Conservation (phyloP, 169 alveolate genomes). For the Amoebophrya sp. region DNA sequence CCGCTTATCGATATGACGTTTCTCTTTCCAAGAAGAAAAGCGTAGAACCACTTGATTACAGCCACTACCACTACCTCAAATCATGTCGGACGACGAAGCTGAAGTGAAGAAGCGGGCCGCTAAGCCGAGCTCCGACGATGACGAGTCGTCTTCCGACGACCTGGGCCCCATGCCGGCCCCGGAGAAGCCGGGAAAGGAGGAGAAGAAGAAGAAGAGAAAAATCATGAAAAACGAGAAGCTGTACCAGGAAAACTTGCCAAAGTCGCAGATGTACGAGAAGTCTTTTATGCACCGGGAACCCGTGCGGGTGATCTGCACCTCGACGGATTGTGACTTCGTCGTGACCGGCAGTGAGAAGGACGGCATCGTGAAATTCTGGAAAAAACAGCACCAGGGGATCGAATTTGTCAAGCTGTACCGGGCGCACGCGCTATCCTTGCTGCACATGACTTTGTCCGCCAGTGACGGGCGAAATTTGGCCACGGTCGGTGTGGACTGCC, state of each 20-base stretch:
- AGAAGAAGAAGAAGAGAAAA: background rate
- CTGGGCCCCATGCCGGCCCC: background rate
- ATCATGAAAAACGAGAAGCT: slow-evolving; percentile 35
- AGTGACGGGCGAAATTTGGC: slow-evolving; percentile 16
- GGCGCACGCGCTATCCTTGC: slow-evolving; percentile 69
- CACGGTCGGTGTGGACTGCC: slow-evolving; percentile 38
- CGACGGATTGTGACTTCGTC: slow-evolving; percentile 27
- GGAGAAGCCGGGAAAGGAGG: background rate
- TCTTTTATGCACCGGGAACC: slow-evolving; percentile 43
- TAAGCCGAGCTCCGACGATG: no score
- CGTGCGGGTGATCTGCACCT: background rate
- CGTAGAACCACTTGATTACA: no score
- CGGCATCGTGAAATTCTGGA: slow-evolving; percentile 88
- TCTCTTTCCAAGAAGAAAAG: no score
- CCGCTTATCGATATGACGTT: no score
- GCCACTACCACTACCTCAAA: no score
- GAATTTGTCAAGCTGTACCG: slow-evolving; percentile 92
- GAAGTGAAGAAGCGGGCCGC: no score
- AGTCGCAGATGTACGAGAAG: slow-evolving; percentile 41
- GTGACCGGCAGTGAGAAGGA: slow-evolving; percentile 45
- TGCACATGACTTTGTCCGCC: background rate
- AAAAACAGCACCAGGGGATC: slow-evolving; percentile 79
- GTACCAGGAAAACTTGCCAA: slow-evolving; percentile 41
- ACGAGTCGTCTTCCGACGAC: background rate
- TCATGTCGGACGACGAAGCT: no score